A percentile compares a stretch with the other conserved stretches of the same genome.
These are phyloP conservation scores for Suaeda aralocaspica DNA, from an alignment of 148 eudicot genomes.

Conservation along the genomic window DNA sequence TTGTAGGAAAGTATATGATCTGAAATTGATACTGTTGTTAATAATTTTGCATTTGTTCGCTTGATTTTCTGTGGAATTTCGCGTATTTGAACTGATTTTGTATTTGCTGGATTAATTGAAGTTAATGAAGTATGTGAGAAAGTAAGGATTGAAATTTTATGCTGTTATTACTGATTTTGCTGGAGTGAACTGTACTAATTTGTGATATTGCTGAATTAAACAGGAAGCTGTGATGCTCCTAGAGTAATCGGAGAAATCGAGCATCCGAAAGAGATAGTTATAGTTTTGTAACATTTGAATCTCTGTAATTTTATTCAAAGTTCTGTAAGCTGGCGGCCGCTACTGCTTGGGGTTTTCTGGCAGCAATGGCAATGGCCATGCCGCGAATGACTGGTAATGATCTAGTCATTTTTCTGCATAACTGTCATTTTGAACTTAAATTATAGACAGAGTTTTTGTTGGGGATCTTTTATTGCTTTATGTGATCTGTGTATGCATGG, in stretches of 20 bases:
- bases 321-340: slow-evolving; percentile 51
- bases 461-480: neutral
- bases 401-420: neutral
- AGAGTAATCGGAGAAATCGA: slow-evolving; percentile 4
- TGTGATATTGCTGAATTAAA: neutral
- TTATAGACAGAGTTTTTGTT: no score
- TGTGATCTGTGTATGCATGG: neutral
- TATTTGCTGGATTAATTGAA: neutral
- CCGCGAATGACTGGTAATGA: slow-evolving; percentile 65
- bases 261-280: slow-evolving; percentile 1
- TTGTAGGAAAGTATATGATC: no score
- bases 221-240: slow-evolving; percentile 28
- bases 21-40: no score
- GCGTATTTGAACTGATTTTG: neutral
- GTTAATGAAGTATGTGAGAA: neutral
- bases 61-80: neutral
- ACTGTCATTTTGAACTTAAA: neutral
- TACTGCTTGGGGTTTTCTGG: slow-evolving; percentile 60
- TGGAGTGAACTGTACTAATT: neutral
- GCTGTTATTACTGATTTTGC: neutral
- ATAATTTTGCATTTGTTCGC: no score
- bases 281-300: slow-evolving; percentile 24
- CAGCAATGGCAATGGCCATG: slow-evolving; percentile 57
- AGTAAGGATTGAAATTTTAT: slow-evolving; percentile 12
- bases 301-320: slow-evolving; percentile 5